Evolutionary conservation across 2,329 filamentous ascomycete genomes (phyloP), one percentile per base, ranked within the genome.

Genomic region (Trichoderma koningii): DNA sequence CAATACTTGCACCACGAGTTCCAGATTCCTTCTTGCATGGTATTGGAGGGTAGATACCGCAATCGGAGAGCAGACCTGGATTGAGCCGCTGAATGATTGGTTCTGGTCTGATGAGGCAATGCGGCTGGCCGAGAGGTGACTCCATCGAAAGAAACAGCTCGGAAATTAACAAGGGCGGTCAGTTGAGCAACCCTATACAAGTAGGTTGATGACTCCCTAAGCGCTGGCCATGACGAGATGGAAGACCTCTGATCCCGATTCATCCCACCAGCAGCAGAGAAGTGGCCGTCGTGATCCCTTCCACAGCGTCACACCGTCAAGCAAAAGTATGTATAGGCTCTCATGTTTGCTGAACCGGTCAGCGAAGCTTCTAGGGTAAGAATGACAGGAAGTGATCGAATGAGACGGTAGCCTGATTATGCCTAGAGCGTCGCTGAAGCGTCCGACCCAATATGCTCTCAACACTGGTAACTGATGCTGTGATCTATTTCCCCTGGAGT

Each of bases 301-400:
- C 10, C 28, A 38, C 19, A 38, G 28, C 17, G 50, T 38, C 45
- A 3, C 60, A 38, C 15, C 17, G 38, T 38, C 42, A 47, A 15
- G 26, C 34, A 23, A 34, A 30, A 4, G 21, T 19, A 23, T 23
- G 21, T 23, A 23, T 2, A 30, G 5, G 34, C 38, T 10, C 34
- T 52, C 10, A 42, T 26, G 38, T 63, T 63, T 63, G 57, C 23
- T 53, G 41, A 47, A 47, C 19, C 19, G 15, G 26, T 34, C 41
- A 30, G 44, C 28, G 10, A 38, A 34, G 30, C 10, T 17, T 62
- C 38, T 44, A 62, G 59, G 59, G 48, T 62, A 62, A 30, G 38
- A 34, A 15, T 9, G 19, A 41, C 14, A 17, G 3, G 6, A 30
- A 30, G 23, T 14, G 34, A 38, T 10, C 21, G 45, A 30, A 28